Percentiles rank a stretch among this genome's conserved stretches.
These are phyloP conservation scores for Colletotrichum sp. DNA, from an alignment of 2,329 filamentous ascomycete species.

Conservation along the genomic window DNA sequence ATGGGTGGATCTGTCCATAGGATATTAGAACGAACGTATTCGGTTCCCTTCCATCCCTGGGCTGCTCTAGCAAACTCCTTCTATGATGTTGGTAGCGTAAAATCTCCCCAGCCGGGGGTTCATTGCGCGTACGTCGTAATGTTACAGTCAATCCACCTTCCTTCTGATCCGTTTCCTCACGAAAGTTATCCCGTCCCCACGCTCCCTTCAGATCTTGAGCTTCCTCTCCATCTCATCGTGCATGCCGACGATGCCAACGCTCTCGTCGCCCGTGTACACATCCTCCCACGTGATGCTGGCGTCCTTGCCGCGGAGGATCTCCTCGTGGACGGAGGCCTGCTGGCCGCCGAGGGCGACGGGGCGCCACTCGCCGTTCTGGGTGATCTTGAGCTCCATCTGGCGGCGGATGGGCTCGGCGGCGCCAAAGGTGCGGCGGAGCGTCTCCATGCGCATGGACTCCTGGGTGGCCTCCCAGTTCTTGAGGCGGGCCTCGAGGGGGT, in stretches of 20 bases:
- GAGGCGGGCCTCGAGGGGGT: slow-evolving; percentile 92
- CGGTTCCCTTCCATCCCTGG: slow-evolving; percentile 1
- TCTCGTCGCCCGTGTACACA: slow-evolving; percentile 82
- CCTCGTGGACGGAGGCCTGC: slow-evolving; percentile 76
- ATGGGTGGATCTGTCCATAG: slow-evolving; percentile 17
- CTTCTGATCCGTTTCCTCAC: neutral
- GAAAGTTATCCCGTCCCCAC: slow-evolving; percentile 22
- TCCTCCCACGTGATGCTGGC: slow-evolving; percentile 89
- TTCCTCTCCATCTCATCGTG: slow-evolving; percentile 95
- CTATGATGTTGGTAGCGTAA: neutral
- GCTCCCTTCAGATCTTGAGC: slow-evolving; percentile 69
- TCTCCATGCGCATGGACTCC: slow-evolving; percentile 85
- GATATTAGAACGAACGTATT: slow-evolving; percentile 20
- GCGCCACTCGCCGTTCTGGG: slow-evolving; percentile 79
- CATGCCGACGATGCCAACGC: slow-evolving; percentile 72
- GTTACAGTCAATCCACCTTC: slow-evolving; percentile 1
- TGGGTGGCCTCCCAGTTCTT: slow-evolving; percentile 90
- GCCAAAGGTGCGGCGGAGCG: slow-evolving; percentile 85
- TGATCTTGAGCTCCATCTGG: slow-evolving; percentile 94
- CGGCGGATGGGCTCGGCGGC: slow-evolving; percentile 91
- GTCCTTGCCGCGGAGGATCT: slow-evolving; percentile 84
- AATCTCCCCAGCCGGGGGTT: neutral
- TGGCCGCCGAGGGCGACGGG: slow-evolving; percentile 71
- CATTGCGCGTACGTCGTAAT: slow-evolving; percentile 5
- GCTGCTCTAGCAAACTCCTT: neutral